phyloP scores from a whole-genome alignment of 805 yeast species.

The Pichia nanzhaoensis region DNA sequence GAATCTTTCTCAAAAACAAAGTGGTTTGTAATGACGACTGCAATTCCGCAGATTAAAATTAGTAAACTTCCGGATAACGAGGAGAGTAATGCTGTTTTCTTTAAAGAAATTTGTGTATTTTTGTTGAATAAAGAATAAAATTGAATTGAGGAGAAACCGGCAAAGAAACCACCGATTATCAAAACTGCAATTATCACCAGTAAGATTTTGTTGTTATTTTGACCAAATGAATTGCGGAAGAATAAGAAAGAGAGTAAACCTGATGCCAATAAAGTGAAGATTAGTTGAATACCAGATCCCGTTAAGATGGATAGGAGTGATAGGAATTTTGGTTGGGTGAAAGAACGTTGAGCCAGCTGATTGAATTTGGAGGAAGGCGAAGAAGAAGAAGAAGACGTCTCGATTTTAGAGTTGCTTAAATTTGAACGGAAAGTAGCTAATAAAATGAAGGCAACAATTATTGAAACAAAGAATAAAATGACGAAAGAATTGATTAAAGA shows the following conservation, averaged over 20 bases:
- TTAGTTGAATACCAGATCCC: slow-evolving; percentile 70
- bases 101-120: slow-evolving; percentile 32
- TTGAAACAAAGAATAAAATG: slow-evolving; percentile 52
- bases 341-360: slow-evolving; percentile 21
- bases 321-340: slow-evolving; percentile 43
- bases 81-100: slow-evolving; percentile 28
- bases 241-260: slow-evolving; percentile 45
- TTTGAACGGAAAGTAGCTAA: slow-evolving; percentile 49
- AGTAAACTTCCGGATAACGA: slow-evolving; percentile 42
- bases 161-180: slow-evolving; percentile 62
- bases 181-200: slow-evolving; percentile 55
- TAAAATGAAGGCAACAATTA: slow-evolving; percentile 59
- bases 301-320: slow-evolving; percentile 48
- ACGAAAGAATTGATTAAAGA: slow-evolving; percentile 68
- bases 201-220: slow-evolving; percentile 51
- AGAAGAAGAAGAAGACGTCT: too few relatives aligned
- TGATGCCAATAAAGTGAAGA: slow-evolving; percentile 58
- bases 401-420: too few relatives aligned
- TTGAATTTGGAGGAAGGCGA: neutral
- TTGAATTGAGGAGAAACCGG: slow-evolving; percentile 67
- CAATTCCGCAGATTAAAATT: slow-evolving; percentile 42
- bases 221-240: slow-evolving; percentile 35
- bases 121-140: slow-evolving; percentile 50
- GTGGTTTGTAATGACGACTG: slow-evolving; percentile 52
- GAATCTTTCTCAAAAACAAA: slow-evolving; percentile 74